phyloP scores from a whole-genome alignment of 768 basidiomycete species.

The Cystofilobasidium bisporidii region DNA sequence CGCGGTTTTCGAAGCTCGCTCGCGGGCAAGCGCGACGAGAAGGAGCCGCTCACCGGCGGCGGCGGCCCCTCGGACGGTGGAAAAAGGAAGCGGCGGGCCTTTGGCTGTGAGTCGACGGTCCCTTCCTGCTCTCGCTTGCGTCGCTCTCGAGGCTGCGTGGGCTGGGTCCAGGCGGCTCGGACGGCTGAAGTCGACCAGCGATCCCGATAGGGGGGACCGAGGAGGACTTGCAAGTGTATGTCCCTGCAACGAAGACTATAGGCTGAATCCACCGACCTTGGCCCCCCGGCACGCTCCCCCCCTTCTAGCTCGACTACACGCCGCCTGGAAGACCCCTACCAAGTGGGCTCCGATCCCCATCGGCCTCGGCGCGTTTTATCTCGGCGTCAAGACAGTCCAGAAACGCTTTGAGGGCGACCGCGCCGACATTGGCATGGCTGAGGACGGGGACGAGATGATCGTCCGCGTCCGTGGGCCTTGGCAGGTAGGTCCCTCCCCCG shows the following conservation, averaged over 20 bases:
- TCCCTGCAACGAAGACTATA: not conserved
- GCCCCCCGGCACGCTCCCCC: not conserved
- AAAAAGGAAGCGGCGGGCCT: constrained; percentile 24
- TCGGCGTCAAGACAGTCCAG: constrained; percentile 17
- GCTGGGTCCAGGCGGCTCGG: too few relatives aligned
- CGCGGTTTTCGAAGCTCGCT: constrained; percentile 17
- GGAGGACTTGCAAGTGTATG: not conserved
- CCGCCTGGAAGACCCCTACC: constrained; percentile 17
- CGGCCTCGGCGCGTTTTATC: constrained; percentile 16
- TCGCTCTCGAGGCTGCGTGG: too few relatives aligned
- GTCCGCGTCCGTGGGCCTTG: constrained; percentile 79
- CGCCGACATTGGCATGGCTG: constrained; percentile 23
- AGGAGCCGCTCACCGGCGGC: not conserved
- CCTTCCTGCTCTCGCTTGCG: not conserved
- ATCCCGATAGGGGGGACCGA: too few relatives aligned
- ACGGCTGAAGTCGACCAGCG: too few relatives aligned
- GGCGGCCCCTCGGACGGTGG: not conserved
- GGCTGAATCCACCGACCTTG: too few relatives aligned
- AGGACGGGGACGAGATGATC: constrained; percentile 45
- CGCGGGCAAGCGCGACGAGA: not conserved
- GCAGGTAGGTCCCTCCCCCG: constrained; percentile 53
- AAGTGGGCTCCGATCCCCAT: constrained; percentile 24
- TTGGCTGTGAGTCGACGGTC: constrained; percentile 16
- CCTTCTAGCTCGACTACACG: constrained; percentile 17
- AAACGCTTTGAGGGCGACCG: constrained; percentile 36